Evolutionary conservation across 2,329 filamentous ascomycete genomes (phyloP).

Genomic region (Botrytis elliptica): DNA sequence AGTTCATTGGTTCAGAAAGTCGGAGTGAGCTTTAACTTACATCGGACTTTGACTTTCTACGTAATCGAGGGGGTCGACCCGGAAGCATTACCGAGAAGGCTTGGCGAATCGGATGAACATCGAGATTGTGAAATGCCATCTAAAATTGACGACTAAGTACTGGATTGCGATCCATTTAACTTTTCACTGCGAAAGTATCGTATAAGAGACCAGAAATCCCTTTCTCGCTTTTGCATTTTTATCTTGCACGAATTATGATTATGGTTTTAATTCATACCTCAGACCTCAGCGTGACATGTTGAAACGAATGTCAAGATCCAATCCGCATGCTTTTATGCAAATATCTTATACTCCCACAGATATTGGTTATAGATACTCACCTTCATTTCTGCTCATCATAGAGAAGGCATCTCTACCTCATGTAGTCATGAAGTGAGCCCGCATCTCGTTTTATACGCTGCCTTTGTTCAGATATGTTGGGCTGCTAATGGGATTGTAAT

Average conservation of each 20-base stretch:
- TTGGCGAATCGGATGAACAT: neutral
- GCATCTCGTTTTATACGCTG: neutral
- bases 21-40: neutral
- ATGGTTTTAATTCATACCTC: neutral
- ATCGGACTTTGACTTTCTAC: neutral
- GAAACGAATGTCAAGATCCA: too few relatives aligned
- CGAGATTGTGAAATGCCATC: constrained; percentile 9
- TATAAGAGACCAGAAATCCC: neutral
- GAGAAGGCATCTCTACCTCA: neutral
- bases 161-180: neutral
- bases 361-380: neutral
- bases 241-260: too few relatives aligned
- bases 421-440: neutral
- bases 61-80: constrained; percentile 1
- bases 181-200: neutral
- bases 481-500: neutral
- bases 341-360: neutral
- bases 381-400: neutral
- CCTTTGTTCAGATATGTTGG: too few relatives aligned
- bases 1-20: neutral
- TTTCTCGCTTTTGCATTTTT: neutral
- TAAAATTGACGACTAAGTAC: neutral
- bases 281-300: neutral
- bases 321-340: neutral
- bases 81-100: constrained; percentile 2